phyloP scores from a whole-genome alignment of 176 grass and related monocot species.

The Phragmites australis region DNA sequence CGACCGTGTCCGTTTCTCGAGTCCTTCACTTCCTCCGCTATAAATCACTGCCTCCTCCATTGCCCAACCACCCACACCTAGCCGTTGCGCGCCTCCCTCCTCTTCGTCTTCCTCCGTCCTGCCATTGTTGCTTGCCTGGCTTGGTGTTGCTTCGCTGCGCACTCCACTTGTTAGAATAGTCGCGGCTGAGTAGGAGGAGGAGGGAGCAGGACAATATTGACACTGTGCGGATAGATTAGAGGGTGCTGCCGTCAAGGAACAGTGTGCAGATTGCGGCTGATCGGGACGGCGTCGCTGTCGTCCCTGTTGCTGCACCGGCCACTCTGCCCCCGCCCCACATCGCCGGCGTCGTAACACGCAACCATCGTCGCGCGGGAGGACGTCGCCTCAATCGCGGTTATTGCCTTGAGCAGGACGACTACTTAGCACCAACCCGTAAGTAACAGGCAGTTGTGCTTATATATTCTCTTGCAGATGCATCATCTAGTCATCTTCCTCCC shows the following conservation, averaged over 20 bases:
- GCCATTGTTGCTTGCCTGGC: slow-evolving; percentile 5
- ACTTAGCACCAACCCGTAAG: slow-evolving; percentile 33
- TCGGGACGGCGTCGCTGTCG: slow-evolving; percentile 7
- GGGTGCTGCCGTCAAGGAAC: background rate
- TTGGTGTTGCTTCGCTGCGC: background rate
- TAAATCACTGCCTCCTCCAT: slow-evolving; percentile 26
- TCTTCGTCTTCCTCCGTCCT: background rate
- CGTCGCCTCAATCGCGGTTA: background rate
- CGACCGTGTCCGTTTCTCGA: background rate
- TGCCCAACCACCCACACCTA: background rate
- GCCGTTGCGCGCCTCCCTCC: slow-evolving; percentile 10
- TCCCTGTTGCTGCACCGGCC: background rate
- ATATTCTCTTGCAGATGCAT: background rate
- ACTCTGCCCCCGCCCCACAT: background rate
- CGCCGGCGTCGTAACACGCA: background rate
- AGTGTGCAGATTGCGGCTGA: background rate
- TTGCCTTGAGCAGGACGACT: slow-evolving; percentile 18
- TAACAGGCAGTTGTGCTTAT: background rate
- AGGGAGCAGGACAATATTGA: background rate
- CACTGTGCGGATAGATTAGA: background rate
- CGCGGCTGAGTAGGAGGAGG: slow-evolving; percentile 15
- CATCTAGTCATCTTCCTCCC: background rate
- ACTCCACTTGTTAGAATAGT: background rate
- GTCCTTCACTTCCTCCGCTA: background rate
- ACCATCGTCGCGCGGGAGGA: background rate